phyloP scores from a whole-genome alignment of 139 green algal species.

The Chlorella sp. region DNA sequence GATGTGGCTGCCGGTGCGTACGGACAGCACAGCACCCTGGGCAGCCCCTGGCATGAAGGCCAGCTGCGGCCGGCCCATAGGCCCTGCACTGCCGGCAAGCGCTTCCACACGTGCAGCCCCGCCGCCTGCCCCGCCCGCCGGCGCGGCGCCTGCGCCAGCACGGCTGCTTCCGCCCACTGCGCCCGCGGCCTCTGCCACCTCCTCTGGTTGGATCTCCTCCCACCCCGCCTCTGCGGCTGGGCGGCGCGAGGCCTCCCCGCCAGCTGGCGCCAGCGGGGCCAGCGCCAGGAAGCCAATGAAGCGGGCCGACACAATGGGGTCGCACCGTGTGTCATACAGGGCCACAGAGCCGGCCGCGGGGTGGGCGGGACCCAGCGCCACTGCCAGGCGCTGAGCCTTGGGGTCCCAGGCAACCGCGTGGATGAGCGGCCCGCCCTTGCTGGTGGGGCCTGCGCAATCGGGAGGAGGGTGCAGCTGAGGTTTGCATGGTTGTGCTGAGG shows the following conservation, averaged over 20 bases:
- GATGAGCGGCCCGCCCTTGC: neutral
- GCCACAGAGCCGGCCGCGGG: slow-evolving; percentile 27
- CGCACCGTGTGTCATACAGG: slow-evolving; percentile 43
- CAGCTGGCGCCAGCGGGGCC: neutral
- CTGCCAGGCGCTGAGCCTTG: slow-evolving; percentile 29
- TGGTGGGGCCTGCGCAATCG: neutral
- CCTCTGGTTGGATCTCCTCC: slow-evolving; percentile 31
- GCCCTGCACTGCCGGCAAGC: neutral
- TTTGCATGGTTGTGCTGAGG: neutral
- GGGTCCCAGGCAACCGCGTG: slow-evolving; percentile 37
- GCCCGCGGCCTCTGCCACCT: slow-evolving; percentile 14
- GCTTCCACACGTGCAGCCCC: neutral
- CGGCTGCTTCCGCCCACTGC: neutral
- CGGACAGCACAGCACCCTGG: slow-evolving; percentile 33
- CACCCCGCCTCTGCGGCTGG: neutral
- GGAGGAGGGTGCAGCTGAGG: neutral
- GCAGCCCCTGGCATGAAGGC: slow-evolving; percentile 28
- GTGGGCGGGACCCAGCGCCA: slow-evolving; percentile 36
- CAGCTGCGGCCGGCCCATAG: neutral
- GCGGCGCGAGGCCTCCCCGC: neutral
- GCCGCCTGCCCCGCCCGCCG: neutral
- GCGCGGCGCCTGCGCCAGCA: neutral
- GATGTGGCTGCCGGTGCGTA: neutral
- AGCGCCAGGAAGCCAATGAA: slow-evolving; percentile 39
- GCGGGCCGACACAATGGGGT: slow-evolving; percentile 39